Conservation (phyloP, 768 basidiomycete species). For the Auricularia heimuer region DNA sequence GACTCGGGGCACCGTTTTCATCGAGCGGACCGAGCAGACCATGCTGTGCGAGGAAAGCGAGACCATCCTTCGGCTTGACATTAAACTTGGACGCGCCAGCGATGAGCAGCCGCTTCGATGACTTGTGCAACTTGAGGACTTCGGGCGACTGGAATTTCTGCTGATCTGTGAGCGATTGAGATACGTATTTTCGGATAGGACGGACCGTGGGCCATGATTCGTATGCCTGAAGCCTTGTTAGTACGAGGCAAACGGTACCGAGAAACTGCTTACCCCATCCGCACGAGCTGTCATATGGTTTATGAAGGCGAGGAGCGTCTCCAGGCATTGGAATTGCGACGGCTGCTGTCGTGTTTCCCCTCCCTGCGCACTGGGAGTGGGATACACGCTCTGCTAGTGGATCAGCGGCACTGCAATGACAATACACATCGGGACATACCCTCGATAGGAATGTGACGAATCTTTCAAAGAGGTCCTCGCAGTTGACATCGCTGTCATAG, state of each 20-base stretch:
- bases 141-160: conserved; percentile 48
- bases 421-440: conserved; percentile 7
- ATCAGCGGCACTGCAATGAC: not conserved
- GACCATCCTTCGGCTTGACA: conserved; percentile 79
- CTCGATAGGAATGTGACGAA: conserved; percentile 81
- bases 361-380: conserved; percentile 43
- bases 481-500: conserved; percentile 95
- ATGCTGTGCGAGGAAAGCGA: conserved; percentile 88
- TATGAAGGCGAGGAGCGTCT: conserved; percentile 77
- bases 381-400: conserved; percentile 62
- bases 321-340: conserved; percentile 79
- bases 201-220: conserved; percentile 56
- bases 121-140: conserved; percentile 57
- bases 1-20: conserved; percentile 35
- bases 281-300: conserved; percentile 75
- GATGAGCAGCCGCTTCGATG: conserved; percentile 77
- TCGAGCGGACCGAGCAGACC: conserved; percentile 47
- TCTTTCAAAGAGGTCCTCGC: conserved; percentile 91
- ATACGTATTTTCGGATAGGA: not conserved
- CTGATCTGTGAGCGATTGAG: conserved; percentile 1
- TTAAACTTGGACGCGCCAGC: conserved; percentile 85
- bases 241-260: not conserved
- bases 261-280: conserved; percentile 30
- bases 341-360: conserved; percentile 61
- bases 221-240: conserved; percentile 22